phyloP scores from a whole-genome alignment of 257 asterid species.

The Phtheirospermum japonicum region DNA sequence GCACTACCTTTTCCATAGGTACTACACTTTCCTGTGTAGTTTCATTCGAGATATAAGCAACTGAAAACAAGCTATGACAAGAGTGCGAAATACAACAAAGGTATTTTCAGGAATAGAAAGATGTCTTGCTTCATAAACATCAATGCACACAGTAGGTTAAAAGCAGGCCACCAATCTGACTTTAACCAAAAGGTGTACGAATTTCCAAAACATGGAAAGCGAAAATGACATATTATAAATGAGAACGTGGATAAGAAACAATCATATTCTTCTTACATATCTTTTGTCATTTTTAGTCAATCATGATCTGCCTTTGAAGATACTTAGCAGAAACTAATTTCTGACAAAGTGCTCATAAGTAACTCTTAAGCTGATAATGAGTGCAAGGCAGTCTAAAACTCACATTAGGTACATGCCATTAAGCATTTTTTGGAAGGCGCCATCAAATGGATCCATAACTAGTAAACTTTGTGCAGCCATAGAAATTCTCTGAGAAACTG shows the following conservation, averaged over 20 bases:
- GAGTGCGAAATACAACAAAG: no score
- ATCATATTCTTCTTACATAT: background rate
- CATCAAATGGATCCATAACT: slow-evolving; percentile 86
- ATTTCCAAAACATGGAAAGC: no score
- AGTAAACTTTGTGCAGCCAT: slow-evolving; percentile 76
- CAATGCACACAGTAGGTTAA: no score
- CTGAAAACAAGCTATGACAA: no score
- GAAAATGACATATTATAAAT: no score
- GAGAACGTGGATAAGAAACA: background rate
- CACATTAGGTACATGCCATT: slow-evolving; percentile 71
- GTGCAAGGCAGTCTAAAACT: slow-evolving; percentile 31
- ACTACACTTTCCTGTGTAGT: no score
- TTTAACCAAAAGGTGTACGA: no score
- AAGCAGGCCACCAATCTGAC: no score
- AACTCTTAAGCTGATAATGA: slow-evolving; percentile 12
- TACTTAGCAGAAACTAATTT: background rate
- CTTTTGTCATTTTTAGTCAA: background rate
- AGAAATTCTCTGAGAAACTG: slow-evolving; percentile 81
- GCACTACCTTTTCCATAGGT: no score
- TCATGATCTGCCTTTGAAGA: slow-evolving; percentile 15
- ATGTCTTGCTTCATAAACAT: no score
- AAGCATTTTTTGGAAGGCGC: slow-evolving; percentile 65
- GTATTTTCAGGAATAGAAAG: no score
- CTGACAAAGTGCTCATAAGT: slow-evolving; percentile 9
- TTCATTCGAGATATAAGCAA: no score